These are phyloP conservation scores for Lumnitzera racemosa DNA, from an alignment of 345 rosid species.

Conservation along the genomic window DNA sequence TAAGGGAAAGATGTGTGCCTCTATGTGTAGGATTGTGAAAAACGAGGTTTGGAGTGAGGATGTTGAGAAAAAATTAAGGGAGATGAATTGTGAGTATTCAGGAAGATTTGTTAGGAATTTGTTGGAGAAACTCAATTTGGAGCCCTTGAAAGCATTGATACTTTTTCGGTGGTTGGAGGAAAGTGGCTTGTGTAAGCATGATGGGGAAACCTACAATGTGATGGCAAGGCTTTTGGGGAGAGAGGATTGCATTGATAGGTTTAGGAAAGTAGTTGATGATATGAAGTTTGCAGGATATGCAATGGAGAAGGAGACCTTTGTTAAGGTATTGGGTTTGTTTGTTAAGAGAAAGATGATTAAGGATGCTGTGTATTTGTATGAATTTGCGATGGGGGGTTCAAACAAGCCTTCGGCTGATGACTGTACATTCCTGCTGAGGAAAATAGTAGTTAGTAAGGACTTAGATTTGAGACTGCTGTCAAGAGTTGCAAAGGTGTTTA, in stretches of 20 bases:
- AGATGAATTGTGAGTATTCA: conserved; percentile 39
- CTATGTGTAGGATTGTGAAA: conserved; percentile 56
- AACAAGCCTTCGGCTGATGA: conserved; percentile 46
- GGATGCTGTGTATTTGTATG: conserved; percentile 75
- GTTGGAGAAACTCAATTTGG: conserved; percentile 57
- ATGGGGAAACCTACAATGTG: conserved; percentile 58
- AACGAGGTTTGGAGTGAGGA: conserved; percentile 65
- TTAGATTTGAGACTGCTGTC: conserved; percentile 61
- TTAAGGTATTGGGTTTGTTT: conserved; percentile 43
- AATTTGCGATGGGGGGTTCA: conserved; percentile 57
- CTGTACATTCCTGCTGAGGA: conserved; percentile 55
- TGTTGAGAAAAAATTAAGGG: conserved; percentile 43
- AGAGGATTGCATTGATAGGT: conserved; percentile 69
- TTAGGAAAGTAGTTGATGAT: conserved; percentile 66
- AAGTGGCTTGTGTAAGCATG: conserved; percentile 45
- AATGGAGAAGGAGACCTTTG: conserved; percentile 60
- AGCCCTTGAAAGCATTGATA: conserved; percentile 64
- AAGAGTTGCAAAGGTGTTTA: conserved; percentile 49
- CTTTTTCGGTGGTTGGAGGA: conserved; percentile 85
- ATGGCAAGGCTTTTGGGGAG: conserved; percentile 68
- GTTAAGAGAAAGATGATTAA: conserved; percentile 51
- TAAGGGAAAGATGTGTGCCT: conserved; percentile 38
- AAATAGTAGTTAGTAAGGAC: conserved; percentile 47
- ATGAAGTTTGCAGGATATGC: conserved; percentile 54
- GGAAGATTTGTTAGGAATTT: conserved; percentile 52